A percentile compares a stretch with the other conserved stretches of the same genome.
Evolutionary conservation across 192 early-diverging fungal species (phyloP).

Genomic region (Mycoemilia scoparia): DNA sequence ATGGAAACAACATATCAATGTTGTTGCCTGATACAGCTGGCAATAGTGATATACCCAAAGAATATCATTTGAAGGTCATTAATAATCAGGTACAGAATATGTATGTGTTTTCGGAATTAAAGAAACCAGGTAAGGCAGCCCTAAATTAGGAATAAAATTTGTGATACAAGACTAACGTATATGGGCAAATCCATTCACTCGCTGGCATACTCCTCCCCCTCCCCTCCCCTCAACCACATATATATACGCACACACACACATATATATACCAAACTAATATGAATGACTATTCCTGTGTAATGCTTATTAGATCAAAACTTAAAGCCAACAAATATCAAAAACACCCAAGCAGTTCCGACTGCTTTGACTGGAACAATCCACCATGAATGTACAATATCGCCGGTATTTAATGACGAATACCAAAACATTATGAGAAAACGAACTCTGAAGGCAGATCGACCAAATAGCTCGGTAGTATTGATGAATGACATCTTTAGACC

Average conservation of each 20-base stretch:
- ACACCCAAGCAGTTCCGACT: constrained; percentile 31
- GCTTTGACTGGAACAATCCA: constrained; percentile 45
- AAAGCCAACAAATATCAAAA: constrained; percentile 19
- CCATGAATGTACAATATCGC: constrained; percentile 52
- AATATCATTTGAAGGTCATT: constrained; percentile 61
- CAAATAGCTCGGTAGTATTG: constrained; percentile 30
- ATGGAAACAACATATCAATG: constrained; percentile 37
- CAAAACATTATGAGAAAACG: constrained; percentile 49
- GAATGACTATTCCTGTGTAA: constrained; percentile 3
- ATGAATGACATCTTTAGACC: constrained; percentile 24
- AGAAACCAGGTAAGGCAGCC: too few species aligned
- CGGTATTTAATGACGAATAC: constrained; percentile 37
- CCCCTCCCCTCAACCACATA: too few species aligned
- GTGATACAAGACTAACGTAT: constrained; percentile 5
- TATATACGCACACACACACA: too few species aligned
- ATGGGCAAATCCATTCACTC: too few species aligned
- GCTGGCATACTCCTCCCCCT: too few species aligned
- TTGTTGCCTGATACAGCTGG: constrained; percentile 44
- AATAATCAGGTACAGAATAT: constrained; percentile 48
- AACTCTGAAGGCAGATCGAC: constrained; percentile 34
- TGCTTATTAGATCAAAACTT: constrained; percentile 11
- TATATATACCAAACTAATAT: neutral
- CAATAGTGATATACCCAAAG: constrained; percentile 51
- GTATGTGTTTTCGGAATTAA: constrained; percentile 56
- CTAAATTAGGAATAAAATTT: constrained; percentile 23